Evolutionary conservation across 164 flowering plant species (phyloP).

Genomic region (Tinospora cordifolia): DNA sequence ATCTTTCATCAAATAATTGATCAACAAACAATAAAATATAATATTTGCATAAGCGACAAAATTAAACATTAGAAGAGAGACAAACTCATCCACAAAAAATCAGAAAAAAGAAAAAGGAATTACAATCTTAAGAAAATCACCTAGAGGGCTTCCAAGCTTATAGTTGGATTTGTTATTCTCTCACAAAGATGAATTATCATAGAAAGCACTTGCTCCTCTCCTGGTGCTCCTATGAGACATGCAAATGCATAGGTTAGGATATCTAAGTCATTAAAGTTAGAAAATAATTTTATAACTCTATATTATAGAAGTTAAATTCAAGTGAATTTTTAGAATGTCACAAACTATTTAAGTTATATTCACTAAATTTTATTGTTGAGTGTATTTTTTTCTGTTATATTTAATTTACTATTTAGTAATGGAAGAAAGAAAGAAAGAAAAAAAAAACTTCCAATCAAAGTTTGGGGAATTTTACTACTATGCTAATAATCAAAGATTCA

Average conservation of each 20-base stretch:
- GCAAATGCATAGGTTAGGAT: constrained; percentile 11
- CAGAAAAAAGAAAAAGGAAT: background rate
- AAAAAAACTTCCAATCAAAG: too few relatives aligned
- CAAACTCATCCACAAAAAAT: background rate
- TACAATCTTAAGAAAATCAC: constrained; percentile 26
- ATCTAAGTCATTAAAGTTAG: background rate
- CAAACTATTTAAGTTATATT: too few relatives aligned
- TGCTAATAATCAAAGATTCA: background rate
- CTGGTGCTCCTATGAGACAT: constrained; percentile 35
- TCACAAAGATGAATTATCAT: constrained; percentile 46
- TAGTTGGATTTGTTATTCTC: constrained; percentile 30
- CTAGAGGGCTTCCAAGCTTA: constrained; percentile 86
- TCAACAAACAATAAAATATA: background rate
- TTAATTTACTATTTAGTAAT: too few relatives aligned
- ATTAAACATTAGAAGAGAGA: background rate
- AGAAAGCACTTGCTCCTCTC: constrained; percentile 36
- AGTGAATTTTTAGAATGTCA: too few relatives aligned
- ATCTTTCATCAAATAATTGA: background rate
- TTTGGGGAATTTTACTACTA: background rate
- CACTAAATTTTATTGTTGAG: too few relatives aligned
- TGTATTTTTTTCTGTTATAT: too few relatives aligned
- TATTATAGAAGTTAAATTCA: too few relatives aligned
- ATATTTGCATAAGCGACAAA: background rate
- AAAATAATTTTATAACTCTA: background rate
- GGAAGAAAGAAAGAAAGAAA: too few relatives aligned